Conservation (phyloP, 768 basidiomycete species). For the Chalciporus chontae region DNA sequence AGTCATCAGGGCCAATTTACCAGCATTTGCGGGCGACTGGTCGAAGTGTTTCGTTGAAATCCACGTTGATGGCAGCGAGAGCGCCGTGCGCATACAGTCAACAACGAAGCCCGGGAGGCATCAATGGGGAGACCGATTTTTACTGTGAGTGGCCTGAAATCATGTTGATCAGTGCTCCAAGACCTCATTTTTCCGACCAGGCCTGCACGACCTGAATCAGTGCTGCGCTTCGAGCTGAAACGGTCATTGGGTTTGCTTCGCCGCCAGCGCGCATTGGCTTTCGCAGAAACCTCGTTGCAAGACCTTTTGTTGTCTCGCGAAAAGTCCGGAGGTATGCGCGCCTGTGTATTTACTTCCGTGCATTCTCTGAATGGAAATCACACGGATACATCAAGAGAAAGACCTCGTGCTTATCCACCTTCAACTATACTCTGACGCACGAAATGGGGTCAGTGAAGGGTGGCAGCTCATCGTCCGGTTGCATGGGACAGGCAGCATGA, state of each 20-base stretch:
- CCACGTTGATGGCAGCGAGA: constrained; percentile 15
- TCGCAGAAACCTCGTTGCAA: constrained; percentile 10
- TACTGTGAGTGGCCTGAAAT: constrained; percentile 12
- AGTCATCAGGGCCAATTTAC: constrained; percentile 28
- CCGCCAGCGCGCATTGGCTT: constrained; percentile 14
- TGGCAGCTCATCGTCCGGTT: constrained; percentile 25
- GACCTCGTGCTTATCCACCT: constrained; percentile 16
- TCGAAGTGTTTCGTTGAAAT: constrained; percentile 24
- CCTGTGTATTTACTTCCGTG: background rate
- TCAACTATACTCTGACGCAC: constrained; percentile 5
- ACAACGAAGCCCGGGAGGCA: constrained; percentile 18
- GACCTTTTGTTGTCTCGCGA: constrained; percentile 14
- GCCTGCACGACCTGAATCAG: constrained; percentile 11
- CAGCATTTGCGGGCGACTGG: constrained; percentile 16
- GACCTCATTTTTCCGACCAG: constrained; percentile 1
- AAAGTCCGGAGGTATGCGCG: constrained; percentile 7
- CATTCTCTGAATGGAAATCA: background rate
- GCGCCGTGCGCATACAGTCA: constrained; percentile 7
- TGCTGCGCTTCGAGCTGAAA: constrained; percentile 26
- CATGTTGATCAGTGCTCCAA: background rate
- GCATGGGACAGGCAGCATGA: constrained; percentile 5
- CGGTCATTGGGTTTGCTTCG: constrained; percentile 12
- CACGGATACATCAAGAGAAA: constrained; percentile 9
- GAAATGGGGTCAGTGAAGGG: background rate
- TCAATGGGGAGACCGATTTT: constrained; percentile 23